A percentile compares a stretch with the other conserved stretches of the same genome.
Conservation (phyloP, 306 rosid species). For the Trifolium pratense region DNA sequence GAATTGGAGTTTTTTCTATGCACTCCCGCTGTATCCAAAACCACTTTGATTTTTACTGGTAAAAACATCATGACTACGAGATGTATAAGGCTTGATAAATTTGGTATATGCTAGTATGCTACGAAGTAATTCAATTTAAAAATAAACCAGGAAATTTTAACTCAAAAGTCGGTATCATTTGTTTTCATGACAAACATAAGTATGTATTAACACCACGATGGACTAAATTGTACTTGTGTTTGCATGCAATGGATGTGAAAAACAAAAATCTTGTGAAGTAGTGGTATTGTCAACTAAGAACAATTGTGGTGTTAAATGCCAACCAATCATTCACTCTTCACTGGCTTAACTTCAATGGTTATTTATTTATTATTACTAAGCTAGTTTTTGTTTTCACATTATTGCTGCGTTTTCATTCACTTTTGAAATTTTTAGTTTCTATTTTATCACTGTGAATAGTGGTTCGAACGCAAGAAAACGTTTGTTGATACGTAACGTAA, state of each 20-base stretch:
- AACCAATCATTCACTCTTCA: too few relatives aligned
- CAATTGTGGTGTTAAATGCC: neutral
- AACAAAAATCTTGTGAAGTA: neutral
- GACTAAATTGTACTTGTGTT: neutral
- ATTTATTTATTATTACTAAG: too few relatives aligned
- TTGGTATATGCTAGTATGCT: neutral
- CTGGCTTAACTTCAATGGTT: too few relatives aligned
- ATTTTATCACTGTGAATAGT: too few relatives aligned
- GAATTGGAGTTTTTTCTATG: constrained; percentile 26
- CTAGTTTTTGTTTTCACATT: neutral
- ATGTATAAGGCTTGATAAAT: constrained; percentile 15
- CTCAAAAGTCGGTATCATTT: neutral
- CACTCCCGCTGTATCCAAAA: constrained; percentile 28
- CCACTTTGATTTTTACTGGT: constrained; percentile 22
- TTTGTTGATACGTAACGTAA: neutral
- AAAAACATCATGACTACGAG: constrained; percentile 22
- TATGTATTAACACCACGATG: neutral
- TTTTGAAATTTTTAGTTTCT: too few relatives aligned
- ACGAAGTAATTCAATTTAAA: neutral
- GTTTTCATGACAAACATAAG: neutral
- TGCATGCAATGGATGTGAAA: neutral
- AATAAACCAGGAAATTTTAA: neutral
- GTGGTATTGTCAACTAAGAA: neutral
- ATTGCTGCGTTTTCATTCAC: neutral
- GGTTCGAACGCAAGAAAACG: neutral